Conservation (phyloP, 768 basidiomycete species). For the Agrocybe praecox region DNA sequence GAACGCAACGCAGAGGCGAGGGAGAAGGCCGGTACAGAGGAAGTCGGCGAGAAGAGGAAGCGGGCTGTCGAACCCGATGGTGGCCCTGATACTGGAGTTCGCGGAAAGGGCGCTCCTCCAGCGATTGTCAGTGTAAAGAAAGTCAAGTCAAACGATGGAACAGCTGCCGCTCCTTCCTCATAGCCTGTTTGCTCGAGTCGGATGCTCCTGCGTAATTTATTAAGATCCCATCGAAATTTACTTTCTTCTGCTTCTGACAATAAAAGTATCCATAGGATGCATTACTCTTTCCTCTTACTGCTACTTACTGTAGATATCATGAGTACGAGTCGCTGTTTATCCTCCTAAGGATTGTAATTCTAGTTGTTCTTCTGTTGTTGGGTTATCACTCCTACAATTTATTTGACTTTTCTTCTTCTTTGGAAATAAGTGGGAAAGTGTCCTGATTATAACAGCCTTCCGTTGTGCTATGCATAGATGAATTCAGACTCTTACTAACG, state of each 20-base stretch:
- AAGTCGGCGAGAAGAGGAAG: conserved; percentile 74
- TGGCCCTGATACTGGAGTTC: conserved; percentile 65
- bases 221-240: neutral
- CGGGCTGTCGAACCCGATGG: conserved; percentile 79
- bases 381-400: neutral
- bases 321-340: neutral
- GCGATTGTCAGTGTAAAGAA: conserved; percentile 43
- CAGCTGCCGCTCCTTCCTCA: conserved; percentile 16
- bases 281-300: neutral
- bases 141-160: conserved; percentile 41
- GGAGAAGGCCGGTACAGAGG: conserved; percentile 29
- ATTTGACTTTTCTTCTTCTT: too few relatives aligned
- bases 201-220: neutral
- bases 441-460: too few relatives aligned
- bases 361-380: neutral
- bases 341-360: conserved; percentile 1
- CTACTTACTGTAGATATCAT: neutral
- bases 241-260: neutral
- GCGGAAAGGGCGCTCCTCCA: conserved; percentile 66
- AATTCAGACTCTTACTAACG: too few relatives aligned
- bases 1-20: conserved; percentile 37
- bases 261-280: too few relatives aligned
- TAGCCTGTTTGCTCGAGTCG: neutral
- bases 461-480: too few relatives aligned
- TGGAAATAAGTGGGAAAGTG: too few relatives aligned